Base-by-base conservation (phyloP, 1,284 basidiomycete species). In the Peniophora sp. region DNA sequence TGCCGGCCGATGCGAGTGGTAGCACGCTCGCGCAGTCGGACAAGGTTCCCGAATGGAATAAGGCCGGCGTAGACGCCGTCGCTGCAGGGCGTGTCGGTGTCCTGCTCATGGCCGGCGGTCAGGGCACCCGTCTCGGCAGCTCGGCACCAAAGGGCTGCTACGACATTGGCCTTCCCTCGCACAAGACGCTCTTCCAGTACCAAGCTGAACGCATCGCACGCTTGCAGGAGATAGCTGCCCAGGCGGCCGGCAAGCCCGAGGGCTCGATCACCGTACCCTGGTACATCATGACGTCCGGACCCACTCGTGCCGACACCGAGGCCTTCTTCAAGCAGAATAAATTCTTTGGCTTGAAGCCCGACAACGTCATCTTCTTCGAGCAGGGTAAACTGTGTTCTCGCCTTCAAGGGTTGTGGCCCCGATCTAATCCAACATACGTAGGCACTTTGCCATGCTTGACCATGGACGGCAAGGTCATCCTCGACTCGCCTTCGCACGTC, bases 221-320 rank as follows among this genome's bases (percentile, higher is more conserved):
- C 52, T 72, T 99, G 48, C 88, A 96, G 68, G 68, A 69, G 24
- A 67, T 98, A 46, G 95, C 94, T 0, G 81, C 81, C 60, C 60
- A 71, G 52, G 71, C 76, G 48, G 69, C 64, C 47, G 72, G 74
- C 50, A 81, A 79, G 59, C 65, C 76, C 22, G 64, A 70, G 14
- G 80, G 78, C 47, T 76, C 79, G 2, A 83, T 87, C 49, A 68
- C 79, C 52, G 82, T 98, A 54, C 88, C 84, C 48, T 99, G 97
- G 97, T 99, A 97, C 73, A 84, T 99, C 63, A 99, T 99, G 97
- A 99, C 96, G 52, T 94, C 91, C 62, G 95, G 95, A 15, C 96
- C 97, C 23, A 99, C 97, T 24, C 81, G 94, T 55, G 73, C 72
- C 52, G 87, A 88, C 49, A 99, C 97, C 23, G 88, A 93, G 66